Percentiles rank a stretch among this genome's conserved stretches.
Conservation (phyloP, 164 flowering plant genomes). For the Nymphaea thermarum region DNA sequence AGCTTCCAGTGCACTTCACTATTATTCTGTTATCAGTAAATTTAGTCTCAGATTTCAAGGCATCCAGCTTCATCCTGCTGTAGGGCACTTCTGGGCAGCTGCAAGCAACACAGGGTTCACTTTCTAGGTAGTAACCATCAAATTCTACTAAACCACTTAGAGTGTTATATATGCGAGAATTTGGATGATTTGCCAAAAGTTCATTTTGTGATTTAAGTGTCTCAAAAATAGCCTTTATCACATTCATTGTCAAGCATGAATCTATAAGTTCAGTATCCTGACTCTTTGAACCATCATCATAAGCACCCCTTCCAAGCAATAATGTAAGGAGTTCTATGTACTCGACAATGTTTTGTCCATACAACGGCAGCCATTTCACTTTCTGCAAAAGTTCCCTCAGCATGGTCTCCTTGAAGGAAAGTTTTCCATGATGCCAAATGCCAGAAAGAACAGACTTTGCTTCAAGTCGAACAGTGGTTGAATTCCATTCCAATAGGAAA, state of each 20-base stretch:
- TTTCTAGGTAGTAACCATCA: conserved; percentile 99
- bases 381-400: conserved; percentile 59
- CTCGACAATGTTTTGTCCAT: conserved; percentile 91
- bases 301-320: conserved; percentile 56
- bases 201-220: conserved; percentile 91
- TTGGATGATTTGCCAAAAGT: conserved; percentile 95
- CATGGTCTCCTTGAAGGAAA: conserved; percentile 59
- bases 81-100: conserved; percentile 98
- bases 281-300: conserved; percentile 53
- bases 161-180: conserved; percentile 93
- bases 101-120: conserved; percentile 99
- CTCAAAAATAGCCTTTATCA: conserved; percentile 72
- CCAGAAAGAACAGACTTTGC: conserved; percentile 85
- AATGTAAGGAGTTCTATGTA: conserved; percentile 70
- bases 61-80: conserved; percentile 94
- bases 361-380: conserved; percentile 61
- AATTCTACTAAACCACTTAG: conserved; percentile 89
- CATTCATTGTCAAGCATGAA: conserved; percentile 69
- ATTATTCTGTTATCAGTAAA: conserved; percentile 98
- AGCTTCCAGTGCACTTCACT: conserved; percentile 98
- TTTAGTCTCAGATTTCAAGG: conserved; percentile 90
- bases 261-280: conserved; percentile 57
- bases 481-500: conserved; percentile 92
- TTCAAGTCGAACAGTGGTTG: conserved; percentile 74
- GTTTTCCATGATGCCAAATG: conserved; percentile 86